Base-by-base conservation (phyloP, 306 rosid species). In the Cucumis cinereus region DNA sequence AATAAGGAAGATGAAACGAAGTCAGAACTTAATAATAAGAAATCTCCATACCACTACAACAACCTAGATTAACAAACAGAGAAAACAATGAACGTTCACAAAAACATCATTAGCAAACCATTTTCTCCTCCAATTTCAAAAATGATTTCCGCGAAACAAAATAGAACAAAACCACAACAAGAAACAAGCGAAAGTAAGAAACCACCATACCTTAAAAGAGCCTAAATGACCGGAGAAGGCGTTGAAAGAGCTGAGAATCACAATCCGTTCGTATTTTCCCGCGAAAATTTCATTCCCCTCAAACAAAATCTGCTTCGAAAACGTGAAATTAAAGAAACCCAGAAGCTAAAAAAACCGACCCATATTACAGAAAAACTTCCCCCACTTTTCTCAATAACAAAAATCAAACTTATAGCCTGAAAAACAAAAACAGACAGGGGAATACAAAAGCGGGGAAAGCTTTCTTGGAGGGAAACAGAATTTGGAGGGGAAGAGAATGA, bases 391-490 rank as follows among this genome's bases (percentile, higher is more conserved):
- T 74, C 83, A 84, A 87, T 71, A 82, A 38, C 66, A 7, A 15
- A 15, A 59, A 49, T 16, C 22, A 43, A 36, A 10, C 17, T 13
- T 63, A 58, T 1, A 11, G n/a, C 58, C 43, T 77, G 61, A 28
- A 67, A 66, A 19, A 1, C 38, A 19, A 50, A 50, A 50, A 15
- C 2, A 7, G 10, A 71, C 28, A 38, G 19, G 30, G 14, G 22
- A 64, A 13, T 49, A 56, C 73, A 72, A 16, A 72, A 76, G 78
- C 68, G 68, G 54, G 56, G 62, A 79, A 64, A 81, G 52, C 74
- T 40, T 58, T 90, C 82, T 84, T 86, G 90, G 94, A 87, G 89
- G 93, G 90, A 88, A 86, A 79, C 81, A 85, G 82, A 79, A 86
- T 72, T 68, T 38, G 67, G 78, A 77, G 78, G 79, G 78, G 81